These are phyloP conservation scores for Wickerhamiella brachini DNA, from an alignment of 805 yeast genomes.

Conservation along the genomic window DNA sequence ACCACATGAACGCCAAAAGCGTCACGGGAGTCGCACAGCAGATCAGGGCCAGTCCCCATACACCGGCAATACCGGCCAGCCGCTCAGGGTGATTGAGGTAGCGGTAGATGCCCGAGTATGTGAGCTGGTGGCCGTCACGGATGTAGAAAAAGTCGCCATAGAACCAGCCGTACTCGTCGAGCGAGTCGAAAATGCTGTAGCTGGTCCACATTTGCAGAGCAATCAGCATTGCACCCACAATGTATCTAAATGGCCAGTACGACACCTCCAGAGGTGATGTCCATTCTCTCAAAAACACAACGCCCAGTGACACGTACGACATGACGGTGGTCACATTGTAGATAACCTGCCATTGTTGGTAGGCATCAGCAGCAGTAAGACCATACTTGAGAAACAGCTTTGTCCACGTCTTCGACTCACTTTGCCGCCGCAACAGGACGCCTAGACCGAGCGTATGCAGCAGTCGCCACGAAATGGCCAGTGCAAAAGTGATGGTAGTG, in stretches of 20 bases:
- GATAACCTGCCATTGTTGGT: conserved; percentile 57
- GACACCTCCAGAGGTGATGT: conserved; percentile 16
- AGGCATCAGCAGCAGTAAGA: conserved; percentile 48
- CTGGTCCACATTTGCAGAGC: conserved; percentile 57
- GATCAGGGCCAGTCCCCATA: conserved; percentile 57
- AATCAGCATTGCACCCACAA: conserved; percentile 43
- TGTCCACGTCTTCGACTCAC: conserved; percentile 48
- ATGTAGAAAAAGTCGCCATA: conserved; percentile 67
- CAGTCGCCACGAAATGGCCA: conserved; percentile 35
- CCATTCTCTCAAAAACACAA: conserved; percentile 22
- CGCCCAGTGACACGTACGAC: conserved; percentile 41
- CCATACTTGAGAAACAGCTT: conserved; percentile 51
- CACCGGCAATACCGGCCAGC: conserved; percentile 60
- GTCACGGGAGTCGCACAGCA: conserved; percentile 36
- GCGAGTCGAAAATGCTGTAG: conserved; percentile 49
- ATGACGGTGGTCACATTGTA: conserved; percentile 40
- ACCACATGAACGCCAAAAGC: conserved; percentile 49
- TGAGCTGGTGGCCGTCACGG: conserved; percentile 39
- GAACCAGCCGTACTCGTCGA: conserved; percentile 83
- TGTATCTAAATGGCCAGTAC: conserved; percentile 37
- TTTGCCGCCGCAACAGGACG: conserved; percentile 42
- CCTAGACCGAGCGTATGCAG: conserved; percentile 40
- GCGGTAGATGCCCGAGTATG: conserved; percentile 70
- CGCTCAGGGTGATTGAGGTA: conserved; percentile 76
- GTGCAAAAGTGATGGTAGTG: conserved; percentile 19